A percentile compares a stretch with the other conserved stretches of the same genome.
Evolutionary conservation across 352 stramenopile species (phyloP).

Genomic region (Globisporangium mamillatum): DNA sequence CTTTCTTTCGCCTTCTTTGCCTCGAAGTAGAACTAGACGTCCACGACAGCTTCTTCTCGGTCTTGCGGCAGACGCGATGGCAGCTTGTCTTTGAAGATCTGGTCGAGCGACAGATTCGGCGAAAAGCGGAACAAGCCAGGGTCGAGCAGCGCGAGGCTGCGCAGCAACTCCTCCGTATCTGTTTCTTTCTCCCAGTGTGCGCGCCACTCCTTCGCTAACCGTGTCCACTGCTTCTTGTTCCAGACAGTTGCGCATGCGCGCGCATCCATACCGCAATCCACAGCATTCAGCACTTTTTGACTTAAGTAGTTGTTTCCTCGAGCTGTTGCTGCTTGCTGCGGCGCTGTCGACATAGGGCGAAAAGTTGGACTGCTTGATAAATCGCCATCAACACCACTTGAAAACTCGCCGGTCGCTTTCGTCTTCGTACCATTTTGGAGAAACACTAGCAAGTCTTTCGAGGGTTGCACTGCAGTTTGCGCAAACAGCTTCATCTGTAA

Average conservation of each 20-base stretch:
- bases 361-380: constrained; percentile 11
- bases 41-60: constrained; percentile 65
- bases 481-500: constrained; percentile 47
- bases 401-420: background rate
- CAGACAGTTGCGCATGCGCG: constrained; percentile 26
- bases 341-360: constrained; percentile 8
- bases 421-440: constrained; percentile 29
- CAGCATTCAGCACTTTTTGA: background rate
- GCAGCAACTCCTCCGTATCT: constrained; percentile 27
- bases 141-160: constrained; percentile 32
- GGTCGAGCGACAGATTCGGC: constrained; percentile 41
- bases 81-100: constrained; percentile 79
- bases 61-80: constrained; percentile 61
- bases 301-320: background rate
- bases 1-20: background rate
- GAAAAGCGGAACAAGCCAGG: constrained; percentile 24
- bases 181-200: constrained; percentile 46
- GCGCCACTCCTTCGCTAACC: constrained; percentile 44
- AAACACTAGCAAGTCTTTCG: constrained; percentile 44
- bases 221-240: constrained; percentile 48
- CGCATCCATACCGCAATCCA: constrained; percentile 22
- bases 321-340: background rate
- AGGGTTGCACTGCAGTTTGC: constrained; percentile 33
- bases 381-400: background rate
- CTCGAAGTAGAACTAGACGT: constrained; percentile 38